Evolutionary conservation across 495 filamentous ascomycete genomes (phyloP).

Genomic region (Hyaloscypha variabilis): DNA sequence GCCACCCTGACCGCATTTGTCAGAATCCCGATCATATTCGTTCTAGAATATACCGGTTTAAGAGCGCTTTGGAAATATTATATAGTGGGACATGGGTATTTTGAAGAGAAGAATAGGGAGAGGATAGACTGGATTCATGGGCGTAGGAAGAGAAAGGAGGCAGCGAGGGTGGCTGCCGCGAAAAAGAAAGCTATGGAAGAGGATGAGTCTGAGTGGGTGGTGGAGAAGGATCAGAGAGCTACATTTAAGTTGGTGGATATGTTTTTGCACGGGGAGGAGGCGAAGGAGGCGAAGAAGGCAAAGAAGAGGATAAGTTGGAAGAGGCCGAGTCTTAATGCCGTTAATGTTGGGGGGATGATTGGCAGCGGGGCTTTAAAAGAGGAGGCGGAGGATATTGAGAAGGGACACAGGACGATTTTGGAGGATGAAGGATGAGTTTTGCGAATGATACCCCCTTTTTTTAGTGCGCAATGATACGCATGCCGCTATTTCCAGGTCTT

Average conservation of each 20-base stretch:
- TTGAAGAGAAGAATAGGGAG: slow-evolving; percentile 11
- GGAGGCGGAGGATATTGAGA: slow-evolving; percentile 1
- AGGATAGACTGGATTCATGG: slow-evolving; percentile 11
- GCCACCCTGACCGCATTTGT: slow-evolving; percentile 16
- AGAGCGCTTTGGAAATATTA: slow-evolving; percentile 3
- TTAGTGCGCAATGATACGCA: no score
- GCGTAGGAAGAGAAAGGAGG: not conserved
- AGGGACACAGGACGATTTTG: not conserved
- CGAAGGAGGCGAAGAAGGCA: not conserved
- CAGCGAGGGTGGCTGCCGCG: not conserved
- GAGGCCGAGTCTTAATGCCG: not conserved
- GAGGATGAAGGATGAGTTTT: no score
- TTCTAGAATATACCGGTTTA: slow-evolving; percentile 13
- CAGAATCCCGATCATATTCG: slow-evolving; percentile 11
- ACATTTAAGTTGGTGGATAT: no score
- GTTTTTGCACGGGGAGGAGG: not conserved
- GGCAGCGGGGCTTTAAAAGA: not conserved
- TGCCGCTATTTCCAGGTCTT: no score
- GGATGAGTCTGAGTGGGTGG: no score
- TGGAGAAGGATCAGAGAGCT: no score
- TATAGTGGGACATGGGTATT: slow-evolving; percentile 2
- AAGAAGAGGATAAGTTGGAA: not conserved
- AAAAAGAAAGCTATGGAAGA: slow-evolving; percentile 3
- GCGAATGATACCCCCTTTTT: no score
- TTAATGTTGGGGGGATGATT: no score